Conservation (phyloP, 192 early-diverging fungal genomes). For the Coemansia nantahalensis region DNA sequence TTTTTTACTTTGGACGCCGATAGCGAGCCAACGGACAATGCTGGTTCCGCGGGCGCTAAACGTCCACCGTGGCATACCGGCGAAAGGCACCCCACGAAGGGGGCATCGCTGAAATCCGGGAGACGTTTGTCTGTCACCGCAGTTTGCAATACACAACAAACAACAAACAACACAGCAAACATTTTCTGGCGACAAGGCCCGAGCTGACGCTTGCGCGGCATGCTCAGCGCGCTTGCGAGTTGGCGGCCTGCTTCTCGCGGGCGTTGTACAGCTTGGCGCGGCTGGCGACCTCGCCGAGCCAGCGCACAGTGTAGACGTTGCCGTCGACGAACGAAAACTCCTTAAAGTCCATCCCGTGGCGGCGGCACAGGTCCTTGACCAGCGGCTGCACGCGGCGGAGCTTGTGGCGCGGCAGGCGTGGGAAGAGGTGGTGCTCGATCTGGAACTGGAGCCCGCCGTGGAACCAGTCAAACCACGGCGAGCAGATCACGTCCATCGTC, state of each 20-base stretch:
- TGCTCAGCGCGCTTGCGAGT: too few relatives aligned
- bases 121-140: too few relatives aligned
- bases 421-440: conserved; percentile 94
- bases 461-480: conserved; percentile 93
- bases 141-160: too few relatives aligned
- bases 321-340: conserved; percentile 79
- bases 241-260: conserved; percentile 24
- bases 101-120: too few relatives aligned
- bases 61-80: too few relatives aligned
- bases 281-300: conserved; percentile 71
- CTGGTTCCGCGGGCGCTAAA: too few relatives aligned
- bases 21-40: too few relatives aligned
- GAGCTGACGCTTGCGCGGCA: too few relatives aligned
- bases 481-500: conserved; percentile 96
- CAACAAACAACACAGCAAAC: too few relatives aligned
- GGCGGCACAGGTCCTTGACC: conserved; percentile 70
- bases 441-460: conserved; percentile 97
- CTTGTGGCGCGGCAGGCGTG: conserved; percentile 89
- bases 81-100: too few relatives aligned
- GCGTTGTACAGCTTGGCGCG: conserved; percentile 45
- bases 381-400: conserved; percentile 67
- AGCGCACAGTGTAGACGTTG: conserved; percentile 72
- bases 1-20: too few relatives aligned
- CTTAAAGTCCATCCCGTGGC: conserved; percentile 76
- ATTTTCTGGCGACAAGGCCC: too few relatives aligned